phyloP scores from a whole-genome alignment of 257 asterid species.

The Fraxinus pennsylvanica region DNA sequence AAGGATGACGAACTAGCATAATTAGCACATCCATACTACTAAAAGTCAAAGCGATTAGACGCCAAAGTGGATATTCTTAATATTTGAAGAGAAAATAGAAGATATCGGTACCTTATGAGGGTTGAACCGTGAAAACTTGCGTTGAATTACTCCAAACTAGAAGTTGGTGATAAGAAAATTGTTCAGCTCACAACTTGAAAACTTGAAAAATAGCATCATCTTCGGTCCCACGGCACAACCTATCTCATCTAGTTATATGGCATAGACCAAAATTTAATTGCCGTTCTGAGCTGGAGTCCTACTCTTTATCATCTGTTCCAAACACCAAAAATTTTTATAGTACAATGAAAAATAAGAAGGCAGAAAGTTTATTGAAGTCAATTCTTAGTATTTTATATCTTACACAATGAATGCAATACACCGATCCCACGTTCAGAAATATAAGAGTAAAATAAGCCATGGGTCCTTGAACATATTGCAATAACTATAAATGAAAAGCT shows the following conservation, averaged over 20 bases:
- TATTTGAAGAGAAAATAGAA: constrained; percentile 16
- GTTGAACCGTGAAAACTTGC: constrained; percentile 27
- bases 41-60: not conserved
- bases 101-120: constrained; percentile 32
- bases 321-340: constrained; percentile 23
- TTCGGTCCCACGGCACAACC: constrained; percentile 26
- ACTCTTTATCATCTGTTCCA: constrained; percentile 65
- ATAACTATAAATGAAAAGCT: not conserved
- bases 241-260: constrained; percentile 32
- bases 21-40: not conserved
- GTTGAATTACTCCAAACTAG: constrained; percentile 19
- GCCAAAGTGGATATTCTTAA: not conserved
- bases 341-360: not conserved
- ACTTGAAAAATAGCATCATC: constrained; percentile 22
- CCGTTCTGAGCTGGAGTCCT: constrained; percentile 56
- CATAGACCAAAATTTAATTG: constrained; percentile 38
- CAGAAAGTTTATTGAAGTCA: not conserved
- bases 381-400: not conserved
- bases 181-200: constrained; percentile 20
- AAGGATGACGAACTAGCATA: not conserved
- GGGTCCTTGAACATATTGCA: not conserved
- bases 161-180: constrained; percentile 25
- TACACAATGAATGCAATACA: not conserved
- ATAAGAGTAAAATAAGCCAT: not conserved
- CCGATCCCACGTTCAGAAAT: not conserved